These are phyloP conservation scores for Solanum gandarillasii DNA, from an alignment of 257 asterid genomes.

Conservation along the genomic window DNA sequence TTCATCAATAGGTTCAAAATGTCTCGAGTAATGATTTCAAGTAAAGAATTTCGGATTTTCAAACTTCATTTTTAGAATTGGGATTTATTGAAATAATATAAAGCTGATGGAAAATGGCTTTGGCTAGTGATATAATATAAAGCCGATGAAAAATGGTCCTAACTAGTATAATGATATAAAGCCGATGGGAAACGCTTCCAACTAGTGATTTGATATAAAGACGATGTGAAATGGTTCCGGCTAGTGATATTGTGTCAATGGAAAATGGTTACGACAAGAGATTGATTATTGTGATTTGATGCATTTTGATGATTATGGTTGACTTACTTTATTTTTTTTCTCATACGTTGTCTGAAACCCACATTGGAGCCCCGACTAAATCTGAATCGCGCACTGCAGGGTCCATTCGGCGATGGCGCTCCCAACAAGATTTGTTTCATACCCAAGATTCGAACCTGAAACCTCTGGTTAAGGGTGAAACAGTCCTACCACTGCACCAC, in stretches of 20 bases:
- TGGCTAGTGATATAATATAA: no score
- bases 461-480: background rate
- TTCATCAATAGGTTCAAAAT: no score
- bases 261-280: background rate
- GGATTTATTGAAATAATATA: background rate
- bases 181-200: no score
- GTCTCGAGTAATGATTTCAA: no score
- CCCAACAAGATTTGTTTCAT: background rate
- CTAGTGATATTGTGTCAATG: no score
- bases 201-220: no score
- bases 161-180: no score
- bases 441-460: background rate
- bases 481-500: background rate
- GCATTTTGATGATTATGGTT: background rate
- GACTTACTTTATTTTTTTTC: background rate
- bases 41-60: no score
- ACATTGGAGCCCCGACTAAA: background rate
- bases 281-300: background rate
- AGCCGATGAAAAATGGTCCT: no score
- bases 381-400: background rate
- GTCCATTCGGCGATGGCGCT: background rate
- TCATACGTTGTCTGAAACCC: no score
- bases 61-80: background rate
- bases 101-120: no score
- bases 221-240: no score